A percentile compares a stretch with the other conserved stretches of the same genome.
phyloP scores from a whole-genome alignment of 1,284 basidiomycete species.

The Baeospora myosura region DNA sequence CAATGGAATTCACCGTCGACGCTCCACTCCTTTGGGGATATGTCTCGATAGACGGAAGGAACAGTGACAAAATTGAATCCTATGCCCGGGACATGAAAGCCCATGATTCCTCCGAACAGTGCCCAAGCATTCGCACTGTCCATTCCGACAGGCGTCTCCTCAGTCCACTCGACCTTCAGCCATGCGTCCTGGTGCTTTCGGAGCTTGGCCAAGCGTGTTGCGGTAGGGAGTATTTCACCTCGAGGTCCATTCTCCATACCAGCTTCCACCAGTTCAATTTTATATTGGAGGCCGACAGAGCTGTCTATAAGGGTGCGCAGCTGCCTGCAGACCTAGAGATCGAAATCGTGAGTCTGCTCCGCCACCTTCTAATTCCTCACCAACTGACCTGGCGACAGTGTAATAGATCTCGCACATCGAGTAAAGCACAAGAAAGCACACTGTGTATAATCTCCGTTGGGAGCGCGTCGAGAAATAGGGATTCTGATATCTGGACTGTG shows the following conservation, averaged over 20 bases:
- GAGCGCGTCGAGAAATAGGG: too few species aligned
- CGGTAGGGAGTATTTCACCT: constrained; percentile 3
- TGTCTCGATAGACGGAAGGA: constrained; percentile 13
- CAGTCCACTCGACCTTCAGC: constrained; percentile 9
- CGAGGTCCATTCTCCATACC: constrained; percentile 8
- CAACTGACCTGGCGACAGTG: too few species aligned
- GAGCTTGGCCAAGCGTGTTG: too few species aligned
- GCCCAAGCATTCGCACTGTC: constrained; percentile 13
- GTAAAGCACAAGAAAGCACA: too few species aligned
- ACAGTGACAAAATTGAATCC: constrained; percentile 14
- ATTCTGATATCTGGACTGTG: too few species aligned
- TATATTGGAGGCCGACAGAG: constrained; percentile 13
- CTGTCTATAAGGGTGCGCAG: constrained; percentile 6
- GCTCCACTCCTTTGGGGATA: constrained; percentile 14
- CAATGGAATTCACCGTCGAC: constrained; percentile 8
- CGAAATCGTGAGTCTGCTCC: too few species aligned
- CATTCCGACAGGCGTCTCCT: constrained; percentile 1
- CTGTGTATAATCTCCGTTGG: too few species aligned
- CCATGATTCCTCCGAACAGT: constrained; percentile 15
- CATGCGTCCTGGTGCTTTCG: constrained; percentile 13
- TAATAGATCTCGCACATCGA: too few species aligned
- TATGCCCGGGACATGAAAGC: too few species aligned
- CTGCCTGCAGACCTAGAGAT: constrained; percentile 10
- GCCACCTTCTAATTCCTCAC: too few species aligned
- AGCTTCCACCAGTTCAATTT: constrained; percentile 10